Percentiles rank a stretch among this genome's conserved stretches.
phyloP scores from a whole-genome alignment of 768 basidiomycete species.

The Boletus reticulatus region DNA sequence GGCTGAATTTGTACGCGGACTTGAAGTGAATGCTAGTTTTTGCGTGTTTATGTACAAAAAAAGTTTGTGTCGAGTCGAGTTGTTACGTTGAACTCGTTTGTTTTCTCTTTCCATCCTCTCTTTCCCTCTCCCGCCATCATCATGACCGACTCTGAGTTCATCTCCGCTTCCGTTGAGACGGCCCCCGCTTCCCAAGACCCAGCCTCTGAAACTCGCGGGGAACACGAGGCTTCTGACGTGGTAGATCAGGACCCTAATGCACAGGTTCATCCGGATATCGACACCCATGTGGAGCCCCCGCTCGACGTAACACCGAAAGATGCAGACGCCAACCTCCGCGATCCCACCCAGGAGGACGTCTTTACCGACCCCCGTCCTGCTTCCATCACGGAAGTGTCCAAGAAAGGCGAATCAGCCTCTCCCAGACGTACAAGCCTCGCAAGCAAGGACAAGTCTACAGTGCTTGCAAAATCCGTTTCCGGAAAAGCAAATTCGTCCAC shows the following conservation, averaged over 20 bases:
- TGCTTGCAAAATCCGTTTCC: slow-evolving; percentile 41
- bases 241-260: slow-evolving; percentile 27
- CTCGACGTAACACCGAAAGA: slow-evolving; percentile 17
- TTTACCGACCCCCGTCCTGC: slow-evolving; percentile 15
- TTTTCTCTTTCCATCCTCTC: slow-evolving; percentile 10
- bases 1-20: slow-evolving; percentile 63
- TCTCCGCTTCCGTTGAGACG: slow-evolving; percentile 22
- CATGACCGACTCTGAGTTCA: slow-evolving; percentile 38
- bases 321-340: slow-evolving; percentile 15
- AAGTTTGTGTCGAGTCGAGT: slow-evolving; percentile 7
- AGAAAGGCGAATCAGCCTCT: slow-evolving; percentile 20
- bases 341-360: slow-evolving; percentile 24
- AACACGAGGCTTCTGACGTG: slow-evolving; percentile 40
- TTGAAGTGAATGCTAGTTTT: slow-evolving; percentile 25
- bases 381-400: slow-evolving; percentile 20
- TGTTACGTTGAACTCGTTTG: slow-evolving; percentile 10
- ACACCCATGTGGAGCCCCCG: slow-evolving; percentile 10
- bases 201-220: slow-evolving; percentile 28
- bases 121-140: slow-evolving; percentile 2
- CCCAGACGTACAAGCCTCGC: slow-evolving; percentile 26
- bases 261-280: slow-evolving; percentile 18
- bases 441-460: slow-evolving; percentile 33
- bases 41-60: slow-evolving; percentile 20
- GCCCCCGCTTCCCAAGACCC: slow-evolving; percentile 19
- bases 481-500: slow-evolving; percentile 51